Evolutionary conservation across 257 asterid genomes (phyloP), one percentile per base, ranked within the genome.

Genomic region (Coffea canephora): DNA sequence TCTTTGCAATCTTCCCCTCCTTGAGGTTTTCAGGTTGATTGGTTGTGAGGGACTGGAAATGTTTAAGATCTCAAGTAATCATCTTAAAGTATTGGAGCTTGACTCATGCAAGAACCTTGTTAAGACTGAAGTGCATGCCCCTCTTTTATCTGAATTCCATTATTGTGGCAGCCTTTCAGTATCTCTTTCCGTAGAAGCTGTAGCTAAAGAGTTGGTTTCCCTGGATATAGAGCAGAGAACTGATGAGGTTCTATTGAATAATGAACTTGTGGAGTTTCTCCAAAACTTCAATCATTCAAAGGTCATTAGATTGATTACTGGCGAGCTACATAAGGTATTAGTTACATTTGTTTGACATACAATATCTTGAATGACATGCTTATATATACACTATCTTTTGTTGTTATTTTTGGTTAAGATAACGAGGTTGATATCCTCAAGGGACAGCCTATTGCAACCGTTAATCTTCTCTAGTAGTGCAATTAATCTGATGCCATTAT

Each of bases 91-190:
- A 27, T 14, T 78, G 75, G 41, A 11, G 19, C 39, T 78, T 52
- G 55, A 4, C 18, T 23, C 50, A 12, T 78, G 69, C 55, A 15
- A 23, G 39, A 18, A 78, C 72, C 36, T 54, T 4, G 27, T 54
- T 14, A 50, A 13, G 39, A n/a, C 69, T 78, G 69, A 78, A 50
- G 2, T 78, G n/a, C 69, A 78, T 52, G 45, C 81, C 48, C 81
- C 59, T 23, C 27, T 36, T 31, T 69, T 69, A 52, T 54, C 72
- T 19, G 16, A 25, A 36, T 34, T 78, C 61, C 2, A 64, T 16
- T 67, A 2, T 78, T 34, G 16, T 55, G 68, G 62, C 9, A 39
- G 43, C 45, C 6, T 50, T 23, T 49, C 23, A 23, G 18, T 69
- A 2, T 0, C 10, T 5, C 39, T 52, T 25, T 67, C 59, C 21